These are phyloP conservation scores for Mortierella sp. DNA, from an alignment of 371 early-diverging fungal genomes.

Conservation along the genomic window DNA sequence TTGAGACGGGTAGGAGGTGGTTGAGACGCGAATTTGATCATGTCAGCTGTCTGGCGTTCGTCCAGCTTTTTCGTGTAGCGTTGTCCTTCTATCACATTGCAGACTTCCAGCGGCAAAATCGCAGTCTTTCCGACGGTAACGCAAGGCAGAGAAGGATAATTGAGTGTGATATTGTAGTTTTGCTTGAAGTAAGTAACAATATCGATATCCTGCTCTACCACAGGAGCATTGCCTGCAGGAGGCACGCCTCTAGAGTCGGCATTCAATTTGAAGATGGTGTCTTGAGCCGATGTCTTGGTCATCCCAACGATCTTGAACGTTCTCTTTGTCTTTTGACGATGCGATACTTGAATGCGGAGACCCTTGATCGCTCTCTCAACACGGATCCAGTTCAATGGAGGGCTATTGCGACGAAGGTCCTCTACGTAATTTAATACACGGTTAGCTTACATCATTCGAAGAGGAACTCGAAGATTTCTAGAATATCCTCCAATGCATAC, in stretches of 20 bases:
- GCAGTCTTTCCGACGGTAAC: constrained; percentile 69
- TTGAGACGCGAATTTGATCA: constrained; percentile 92
- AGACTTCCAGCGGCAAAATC: constrained; percentile 92
- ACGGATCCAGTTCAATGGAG: constrained; percentile 67
- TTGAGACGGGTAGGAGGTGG: constrained; percentile 77
- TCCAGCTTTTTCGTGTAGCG: constrained; percentile 81
- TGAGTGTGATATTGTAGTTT: constrained; percentile 75
- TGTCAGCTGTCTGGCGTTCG: constrained; percentile 89
- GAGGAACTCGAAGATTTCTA: background rate
- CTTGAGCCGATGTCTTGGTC: constrained; percentile 71
- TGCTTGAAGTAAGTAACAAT: constrained; percentile 81
- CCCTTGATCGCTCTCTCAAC: constrained; percentile 78
- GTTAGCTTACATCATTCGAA: background rate
- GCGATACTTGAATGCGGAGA: constrained; percentile 74
- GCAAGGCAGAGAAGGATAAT: constrained; percentile 87
- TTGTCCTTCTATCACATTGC: constrained; percentile 86
- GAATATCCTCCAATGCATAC: background rate
- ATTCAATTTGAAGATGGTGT: constrained; percentile 72
- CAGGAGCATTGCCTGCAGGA: constrained; percentile 8
- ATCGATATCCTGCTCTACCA: constrained; percentile 59
- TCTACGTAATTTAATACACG: constrained; percentile 29
- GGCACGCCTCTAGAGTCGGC: constrained; percentile 21
- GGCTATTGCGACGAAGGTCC: constrained; percentile 73
- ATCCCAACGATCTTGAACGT: constrained; percentile 75
- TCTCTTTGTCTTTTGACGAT: constrained; percentile 73